phyloP scores from a whole-genome alignment of 2,329 filamentous ascomycete genomes.

The Apiospora phragmitis region DNA sequence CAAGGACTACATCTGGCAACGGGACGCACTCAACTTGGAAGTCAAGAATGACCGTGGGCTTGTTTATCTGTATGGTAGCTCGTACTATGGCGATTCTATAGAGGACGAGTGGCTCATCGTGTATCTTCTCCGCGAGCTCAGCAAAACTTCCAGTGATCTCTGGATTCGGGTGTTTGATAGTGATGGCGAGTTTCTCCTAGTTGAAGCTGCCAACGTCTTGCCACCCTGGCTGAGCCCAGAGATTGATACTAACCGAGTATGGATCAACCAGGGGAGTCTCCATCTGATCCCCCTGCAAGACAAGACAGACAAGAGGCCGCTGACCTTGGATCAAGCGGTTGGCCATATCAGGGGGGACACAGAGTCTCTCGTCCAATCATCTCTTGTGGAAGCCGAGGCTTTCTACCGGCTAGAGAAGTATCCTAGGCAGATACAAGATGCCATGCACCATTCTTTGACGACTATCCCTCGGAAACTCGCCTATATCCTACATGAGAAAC shows the following conservation, averaged over 20 bases:
- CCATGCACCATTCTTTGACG: conserved; percentile 73
- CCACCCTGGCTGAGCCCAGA: conserved; percentile 92
- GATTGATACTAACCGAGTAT: conserved; percentile 82
- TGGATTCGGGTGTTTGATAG: conserved; percentile 85
- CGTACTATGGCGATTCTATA: conserved; percentile 90
- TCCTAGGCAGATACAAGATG: conserved; percentile 70
- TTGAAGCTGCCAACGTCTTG: conserved; percentile 86
- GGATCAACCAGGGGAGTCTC: conserved; percentile 79
- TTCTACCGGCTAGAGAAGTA: conserved; percentile 88
- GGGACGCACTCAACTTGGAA: conserved; percentile 75
- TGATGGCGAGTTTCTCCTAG: conserved; percentile 92
- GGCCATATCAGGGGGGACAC: conserved; percentile 57
- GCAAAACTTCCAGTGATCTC: conserved; percentile 66
- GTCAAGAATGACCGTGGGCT: conserved; percentile 57
- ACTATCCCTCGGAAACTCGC: conserved; percentile 81
- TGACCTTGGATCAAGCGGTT: conserved; percentile 67
- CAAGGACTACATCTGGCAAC: conserved; percentile 94
- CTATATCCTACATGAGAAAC: conserved; percentile 72
- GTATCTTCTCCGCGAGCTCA: conserved; percentile 81
- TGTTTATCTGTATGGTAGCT: conserved; percentile 71
- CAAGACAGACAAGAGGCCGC: conserved; percentile 36
- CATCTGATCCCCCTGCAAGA: conserved; percentile 65
- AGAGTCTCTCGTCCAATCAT: conserved; percentile 66
- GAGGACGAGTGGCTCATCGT: conserved; percentile 98
- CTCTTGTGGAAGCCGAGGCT: conserved; percentile 79